A percentile compares a stretch with the other conserved stretches of the same genome.
These are phyloP conservation scores for Hypoxylon sp. DNA, from an alignment of 2,329 filamentous ascomycete species.

Conservation along the genomic window DNA sequence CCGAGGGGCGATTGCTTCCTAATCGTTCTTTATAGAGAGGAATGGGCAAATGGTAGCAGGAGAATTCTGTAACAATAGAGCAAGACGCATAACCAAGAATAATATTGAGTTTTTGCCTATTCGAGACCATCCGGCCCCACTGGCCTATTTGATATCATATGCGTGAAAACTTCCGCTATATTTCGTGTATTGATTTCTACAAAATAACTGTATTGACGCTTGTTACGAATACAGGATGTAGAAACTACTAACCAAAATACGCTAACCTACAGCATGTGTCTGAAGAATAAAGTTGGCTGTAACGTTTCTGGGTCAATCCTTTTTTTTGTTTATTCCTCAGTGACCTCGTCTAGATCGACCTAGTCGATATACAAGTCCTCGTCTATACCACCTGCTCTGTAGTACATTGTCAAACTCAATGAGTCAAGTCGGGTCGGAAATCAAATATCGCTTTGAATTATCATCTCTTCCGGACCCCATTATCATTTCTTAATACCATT, in stretches of 20 bases:
- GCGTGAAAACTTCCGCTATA: neutral
- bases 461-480: slow-evolving; percentile 17
- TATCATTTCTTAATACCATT: slow-evolving; percentile 40
- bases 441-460: too few species aligned
- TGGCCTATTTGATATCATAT: neutral
- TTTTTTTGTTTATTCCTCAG: slow-evolving; percentile 36
- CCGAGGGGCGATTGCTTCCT: slow-evolving; percentile 19
- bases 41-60: slow-evolving; percentile 25
- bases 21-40: slow-evolving; percentile 11
- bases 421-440: too few species aligned
- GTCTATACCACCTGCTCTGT: slow-evolving; percentile 35
- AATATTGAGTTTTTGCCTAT: slow-evolving; percentile 14
- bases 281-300: neutral
- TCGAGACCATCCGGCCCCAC: neutral
- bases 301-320: slow-evolving; percentile 16
- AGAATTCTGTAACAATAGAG: slow-evolving; percentile 32
- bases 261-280: neutral
- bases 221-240: neutral
- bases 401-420: slow-evolving; percentile 5
- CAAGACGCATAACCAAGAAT: slow-evolving; percentile 29
- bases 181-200: neutral
- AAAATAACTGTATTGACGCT: neutral
- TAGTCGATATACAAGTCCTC: slow-evolving; percentile 31
- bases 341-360: slow-evolving; percentile 28
- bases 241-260: neutral